These are phyloP conservation scores for Oryza australiensis DNA, from an alignment of 176 grass and related monocot genomes.

Conservation along the genomic window DNA sequence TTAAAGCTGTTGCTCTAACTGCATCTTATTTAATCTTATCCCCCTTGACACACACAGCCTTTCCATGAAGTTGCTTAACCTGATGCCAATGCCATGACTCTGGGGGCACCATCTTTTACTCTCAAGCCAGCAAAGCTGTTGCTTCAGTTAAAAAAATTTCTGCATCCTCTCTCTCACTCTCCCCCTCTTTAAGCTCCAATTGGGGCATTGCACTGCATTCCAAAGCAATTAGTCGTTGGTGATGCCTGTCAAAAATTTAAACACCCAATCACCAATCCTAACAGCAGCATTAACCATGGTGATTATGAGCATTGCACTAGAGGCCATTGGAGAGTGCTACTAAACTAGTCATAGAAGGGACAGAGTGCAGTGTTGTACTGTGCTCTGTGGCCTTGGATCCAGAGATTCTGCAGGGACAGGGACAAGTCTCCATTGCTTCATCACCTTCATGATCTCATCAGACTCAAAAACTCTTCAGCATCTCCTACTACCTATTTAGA, in stretches of 20 bases:
- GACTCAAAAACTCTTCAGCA: conserved; percentile 28
- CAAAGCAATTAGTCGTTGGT: conserved; percentile 49
- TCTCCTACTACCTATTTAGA: conserved; percentile 20
- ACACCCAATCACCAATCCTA: conserved; percentile 31
- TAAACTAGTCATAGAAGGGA: conserved; percentile 30
- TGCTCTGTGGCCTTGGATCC: conserved; percentile 54
- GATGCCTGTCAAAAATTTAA: conserved; percentile 24
- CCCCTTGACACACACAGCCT: conserved; percentile 42
- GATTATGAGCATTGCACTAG: conserved; percentile 9
- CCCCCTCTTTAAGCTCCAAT: background rate
- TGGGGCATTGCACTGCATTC: background rate
- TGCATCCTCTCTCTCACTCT: background rate
- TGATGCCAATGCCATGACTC: conserved; percentile 16
- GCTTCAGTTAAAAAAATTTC: conserved; percentile 29
- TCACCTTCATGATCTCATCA: conserved; percentile 36
- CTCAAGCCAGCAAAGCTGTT: conserved; percentile 44
- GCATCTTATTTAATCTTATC: conserved; percentile 48
- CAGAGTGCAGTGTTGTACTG: background rate
- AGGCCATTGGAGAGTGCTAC: conserved; percentile 19
- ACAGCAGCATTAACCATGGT: conserved; percentile 15
- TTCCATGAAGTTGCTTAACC: conserved; percentile 52
- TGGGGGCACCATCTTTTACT: conserved; percentile 45
- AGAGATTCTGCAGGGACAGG: conserved; percentile 50
- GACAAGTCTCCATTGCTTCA: conserved; percentile 26
- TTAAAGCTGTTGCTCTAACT: conserved; percentile 33